Base-by-base conservation (phyloP, 108 stramenopile species). In the Nannochloropsis granulata region DNA sequence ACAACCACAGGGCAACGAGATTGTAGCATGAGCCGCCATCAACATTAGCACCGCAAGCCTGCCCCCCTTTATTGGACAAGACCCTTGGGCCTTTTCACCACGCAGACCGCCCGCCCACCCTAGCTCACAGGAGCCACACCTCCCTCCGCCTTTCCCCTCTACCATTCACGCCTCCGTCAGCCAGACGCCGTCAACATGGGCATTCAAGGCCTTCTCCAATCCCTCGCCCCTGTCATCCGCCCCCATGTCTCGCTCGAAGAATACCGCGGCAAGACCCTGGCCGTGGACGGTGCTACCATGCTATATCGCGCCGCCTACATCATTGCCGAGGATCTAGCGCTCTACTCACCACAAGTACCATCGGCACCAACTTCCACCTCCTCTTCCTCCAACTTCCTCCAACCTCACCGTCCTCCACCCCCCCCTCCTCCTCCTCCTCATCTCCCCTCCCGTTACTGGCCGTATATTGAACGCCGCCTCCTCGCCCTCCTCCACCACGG, bases 261-360 rank as follows among this genome's bases (percentile, higher is more conserved):
- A 24, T 89, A 83, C 26, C 43, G 88, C 12, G 88, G 88, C 25
- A 89, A 88, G 85, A 85, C 78, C 44, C 82, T 89, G 23, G 88
- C 87, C 23, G 25, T 89, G 12, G 88, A 89, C 84, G 88, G 85
- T 13, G 85, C 88, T 81, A 84, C 84, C 82, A 88, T 87, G 81
- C 43, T 89, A 21, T 88, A 88, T 44, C 82, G 87, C 16, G 86
- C 85, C 3, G 88, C 85, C 44, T 89, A 89, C 85, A 78, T 88
- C 44, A 88, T 81, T 81, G 84, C 85, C 45, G 87, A 88, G 42
- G 85, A 89, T 44, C 81, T 89, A 43, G 44, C 44, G 23, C 23
- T 45, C 21, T 25, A 25, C 7, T 13, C 24, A 25, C 82, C 8
- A 23, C 0, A 80, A 16, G 19, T 5, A 5, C 0, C 10, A 21